These are phyloP conservation scores for Ceratocystis colombiana DNA, from an alignment of 2,329 filamentous ascomycete genomes.

Conservation along the genomic window DNA sequence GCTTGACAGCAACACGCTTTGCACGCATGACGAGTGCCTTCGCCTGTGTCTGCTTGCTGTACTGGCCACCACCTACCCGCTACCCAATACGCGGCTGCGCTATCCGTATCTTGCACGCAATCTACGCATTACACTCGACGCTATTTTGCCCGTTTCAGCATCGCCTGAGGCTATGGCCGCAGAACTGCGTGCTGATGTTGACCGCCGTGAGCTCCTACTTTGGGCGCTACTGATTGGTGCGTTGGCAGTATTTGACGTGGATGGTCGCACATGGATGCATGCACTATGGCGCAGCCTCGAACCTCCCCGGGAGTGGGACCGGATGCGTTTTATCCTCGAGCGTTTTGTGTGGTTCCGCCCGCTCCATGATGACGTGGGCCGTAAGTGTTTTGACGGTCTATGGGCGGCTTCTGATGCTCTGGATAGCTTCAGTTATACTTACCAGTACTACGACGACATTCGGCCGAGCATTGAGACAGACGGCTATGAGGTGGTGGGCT, in stretches of 20 bases:
- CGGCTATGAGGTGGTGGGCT: neutral
- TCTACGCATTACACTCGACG: slow-evolving; percentile 20
- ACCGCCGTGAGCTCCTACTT: slow-evolving; percentile 19
- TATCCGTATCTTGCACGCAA: slow-evolving; percentile 22
- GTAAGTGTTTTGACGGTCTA: slow-evolving; percentile 12
- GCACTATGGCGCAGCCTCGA: slow-evolving; percentile 20
- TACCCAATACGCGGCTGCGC: slow-evolving; percentile 22
- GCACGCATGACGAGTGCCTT: slow-evolving; percentile 22
- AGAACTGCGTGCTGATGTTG: neutral
- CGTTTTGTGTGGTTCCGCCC: slow-evolving; percentile 24
- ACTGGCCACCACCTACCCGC: slow-evolving; percentile 24
- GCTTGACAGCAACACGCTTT: slow-evolving; percentile 18
- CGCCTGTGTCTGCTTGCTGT: slow-evolving; percentile 22
- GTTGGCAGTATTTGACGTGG: slow-evolving; percentile 23
- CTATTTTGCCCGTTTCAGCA: slow-evolving; percentile 16
- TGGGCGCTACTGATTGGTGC: slow-evolving; percentile 22
- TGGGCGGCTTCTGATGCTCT: slow-evolving; percentile 20
- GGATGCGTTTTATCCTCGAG: slow-evolving; percentile 20
- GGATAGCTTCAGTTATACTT: neutral
- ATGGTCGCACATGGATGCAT: slow-evolving; percentile 23
- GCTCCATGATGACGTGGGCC: slow-evolving; percentile 21
- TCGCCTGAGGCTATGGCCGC: neutral
- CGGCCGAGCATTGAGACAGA: slow-evolving; percentile 10
- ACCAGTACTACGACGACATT: slow-evolving; percentile 6
- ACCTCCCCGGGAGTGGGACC: slow-evolving; percentile 22